phyloP scores from a whole-genome alignment of 106 monocot genomes.

The Dactylorhiza incarnata region DNA sequence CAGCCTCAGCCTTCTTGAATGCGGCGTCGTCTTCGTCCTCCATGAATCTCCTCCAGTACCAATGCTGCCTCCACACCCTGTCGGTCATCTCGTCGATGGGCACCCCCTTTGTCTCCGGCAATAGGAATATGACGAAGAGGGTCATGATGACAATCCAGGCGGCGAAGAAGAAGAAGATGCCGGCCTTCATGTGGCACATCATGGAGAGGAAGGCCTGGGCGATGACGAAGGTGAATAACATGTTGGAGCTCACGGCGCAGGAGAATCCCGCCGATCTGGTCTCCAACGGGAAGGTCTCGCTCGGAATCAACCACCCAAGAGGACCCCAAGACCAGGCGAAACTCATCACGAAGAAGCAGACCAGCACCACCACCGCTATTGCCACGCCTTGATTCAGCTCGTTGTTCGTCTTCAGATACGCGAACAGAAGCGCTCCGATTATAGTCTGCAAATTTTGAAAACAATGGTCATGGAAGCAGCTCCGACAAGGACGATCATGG shows the following conservation, averaged over 20 bases:
- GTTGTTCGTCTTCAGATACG: slow-evolving; percentile 12
- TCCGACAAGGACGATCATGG: background rate
- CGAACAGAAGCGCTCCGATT: slow-evolving; percentile 16
- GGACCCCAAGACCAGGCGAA: slow-evolving; percentile 35
- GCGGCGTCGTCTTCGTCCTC: background rate
- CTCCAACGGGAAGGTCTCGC: slow-evolving; percentile 30
- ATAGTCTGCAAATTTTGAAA: slow-evolving; percentile 7
- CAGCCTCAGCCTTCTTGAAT: too few species aligned
- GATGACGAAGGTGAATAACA: slow-evolving; percentile 34
- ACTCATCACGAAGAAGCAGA: slow-evolving; percentile 20
- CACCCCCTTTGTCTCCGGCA: slow-evolving; percentile 30
- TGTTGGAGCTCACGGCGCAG: slow-evolving; percentile 30
- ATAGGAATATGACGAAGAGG: slow-evolving; percentile 14
- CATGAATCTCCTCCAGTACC: slow-evolving; percentile 29
- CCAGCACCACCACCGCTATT: slow-evolving; percentile 9
- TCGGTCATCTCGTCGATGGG: slow-evolving; percentile 34
- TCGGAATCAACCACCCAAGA: slow-evolving; percentile 30
- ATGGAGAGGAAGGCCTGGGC: slow-evolving; percentile 33
- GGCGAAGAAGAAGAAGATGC: slow-evolving; percentile 31
- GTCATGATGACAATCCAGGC: slow-evolving; percentile 23
- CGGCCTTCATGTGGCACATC: slow-evolving; percentile 27
- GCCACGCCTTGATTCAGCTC: background rate
- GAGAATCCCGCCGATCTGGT: slow-evolving; percentile 26
- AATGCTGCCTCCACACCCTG: slow-evolving; percentile 24
- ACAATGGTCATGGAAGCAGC: background rate